A percentile compares a stretch with the other conserved stretches of the same genome.
Evolutionary conservation across 2,329 filamentous ascomycete species (phyloP).

Genomic region (Botryosphaeria dothidea): DNA sequence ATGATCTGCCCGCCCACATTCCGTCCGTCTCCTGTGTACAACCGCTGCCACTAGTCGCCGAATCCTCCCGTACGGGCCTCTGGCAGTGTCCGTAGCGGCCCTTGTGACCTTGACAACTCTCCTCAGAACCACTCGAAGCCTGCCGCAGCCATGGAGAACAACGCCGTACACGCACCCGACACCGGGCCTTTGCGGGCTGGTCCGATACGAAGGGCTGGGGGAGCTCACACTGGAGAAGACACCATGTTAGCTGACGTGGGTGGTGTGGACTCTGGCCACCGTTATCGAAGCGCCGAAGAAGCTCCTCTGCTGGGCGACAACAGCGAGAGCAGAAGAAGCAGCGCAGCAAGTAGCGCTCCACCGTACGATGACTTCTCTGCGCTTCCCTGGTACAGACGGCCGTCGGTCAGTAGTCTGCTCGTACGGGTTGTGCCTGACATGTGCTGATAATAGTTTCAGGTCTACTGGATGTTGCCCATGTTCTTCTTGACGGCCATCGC

Average conservation of each 20-base stretch:
- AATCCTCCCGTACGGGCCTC: background rate
- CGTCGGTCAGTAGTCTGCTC: conserved; percentile 52
- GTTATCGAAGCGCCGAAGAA: conserved; percentile 5
- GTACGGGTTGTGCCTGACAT: background rate
- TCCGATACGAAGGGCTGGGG: conserved; percentile 16
- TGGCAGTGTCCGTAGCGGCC: background rate
- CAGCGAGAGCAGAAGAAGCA: background rate
- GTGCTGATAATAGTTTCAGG: conserved; percentile 40
- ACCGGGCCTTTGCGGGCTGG: conserved; percentile 27
- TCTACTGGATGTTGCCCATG: conserved; percentile 80
- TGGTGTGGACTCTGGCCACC: conserved; percentile 38
- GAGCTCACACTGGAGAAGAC: conserved; percentile 18
- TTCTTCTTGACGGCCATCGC: conserved; percentile 82
- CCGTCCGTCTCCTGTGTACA: background rate
- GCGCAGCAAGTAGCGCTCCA: conserved; percentile 3
- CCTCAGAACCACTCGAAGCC: background rate
- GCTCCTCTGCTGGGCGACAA: conserved; percentile 5
- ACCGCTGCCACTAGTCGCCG: background rate
- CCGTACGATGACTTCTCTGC: conserved; percentile 55
- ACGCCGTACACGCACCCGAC: conserved; percentile 33
- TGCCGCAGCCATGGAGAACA: conserved; percentile 23
- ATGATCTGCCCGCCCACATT: background rate
- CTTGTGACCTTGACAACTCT: background rate
- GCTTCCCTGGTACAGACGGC: conserved; percentile 63
- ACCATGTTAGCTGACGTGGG: conserved; percentile 53